Evolutionary conservation across 495 filamentous ascomycete genomes (phyloP).

Genomic region (Aspergillus bridgeri): DNA sequence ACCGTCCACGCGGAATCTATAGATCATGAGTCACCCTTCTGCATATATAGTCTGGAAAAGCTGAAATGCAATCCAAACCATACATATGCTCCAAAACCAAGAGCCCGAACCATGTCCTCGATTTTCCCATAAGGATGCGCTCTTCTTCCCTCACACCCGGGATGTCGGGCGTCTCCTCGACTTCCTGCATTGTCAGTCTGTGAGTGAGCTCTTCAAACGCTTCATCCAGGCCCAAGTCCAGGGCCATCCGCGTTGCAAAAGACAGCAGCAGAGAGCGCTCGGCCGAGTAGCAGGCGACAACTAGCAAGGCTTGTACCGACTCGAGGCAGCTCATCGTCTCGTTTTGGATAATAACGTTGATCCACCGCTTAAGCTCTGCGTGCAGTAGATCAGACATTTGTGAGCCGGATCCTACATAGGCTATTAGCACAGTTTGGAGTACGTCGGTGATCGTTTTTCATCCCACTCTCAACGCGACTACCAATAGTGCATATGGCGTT

Average conservation of each 20-base stretch:
- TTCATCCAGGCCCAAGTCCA: constrained; percentile 42
- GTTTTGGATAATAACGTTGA: constrained; percentile 44
- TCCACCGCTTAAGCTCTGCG: constrained; percentile 41
- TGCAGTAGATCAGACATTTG: constrained; percentile 37
- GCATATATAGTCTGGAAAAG: background rate
- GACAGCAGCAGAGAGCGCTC: constrained; percentile 45
- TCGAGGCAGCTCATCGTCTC: constrained; percentile 36
- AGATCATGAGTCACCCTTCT: constrained; percentile 2
- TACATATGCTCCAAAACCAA: constrained; percentile 49
- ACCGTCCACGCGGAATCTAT: constrained; percentile 48
- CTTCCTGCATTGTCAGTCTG: constrained; percentile 25
- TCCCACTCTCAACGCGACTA: constrained; percentile 39
- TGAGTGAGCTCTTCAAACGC: constrained; percentile 40
- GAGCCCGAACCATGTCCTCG: constrained; percentile 45
- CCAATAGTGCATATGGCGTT: constrained; percentile 50
- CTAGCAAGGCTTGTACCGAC: constrained; percentile 46
- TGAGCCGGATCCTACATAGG: constrained; percentile 26
- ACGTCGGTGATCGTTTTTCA: background rate
- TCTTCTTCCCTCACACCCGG: constrained; percentile 22
- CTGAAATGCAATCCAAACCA: background rate
- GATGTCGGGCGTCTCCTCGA: constrained; percentile 16
- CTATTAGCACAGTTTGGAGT: no score
- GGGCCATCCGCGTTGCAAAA: constrained; percentile 45
- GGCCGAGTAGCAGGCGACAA: constrained; percentile 47
- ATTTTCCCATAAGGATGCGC: constrained; percentile 35